phyloP scores from a whole-genome alignment of 129 eudicot genomes.

The Centrapalus pauciflorus region DNA sequence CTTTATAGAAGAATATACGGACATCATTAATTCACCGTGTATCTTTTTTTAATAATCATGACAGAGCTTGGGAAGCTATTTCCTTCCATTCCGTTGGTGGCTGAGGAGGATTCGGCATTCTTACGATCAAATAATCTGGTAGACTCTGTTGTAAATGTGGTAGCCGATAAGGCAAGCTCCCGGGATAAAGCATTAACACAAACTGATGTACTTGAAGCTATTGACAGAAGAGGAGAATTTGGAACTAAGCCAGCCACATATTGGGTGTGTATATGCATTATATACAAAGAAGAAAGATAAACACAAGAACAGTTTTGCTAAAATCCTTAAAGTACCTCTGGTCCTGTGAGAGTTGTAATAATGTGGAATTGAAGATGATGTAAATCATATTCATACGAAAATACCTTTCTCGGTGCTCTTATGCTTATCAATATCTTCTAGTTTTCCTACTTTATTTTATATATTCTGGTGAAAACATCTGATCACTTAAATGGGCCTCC shows the following conservation, averaged over 20 bases:
- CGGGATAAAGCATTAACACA: conserved; percentile 39
- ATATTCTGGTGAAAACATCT: background rate
- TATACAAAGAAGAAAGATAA: background rate
- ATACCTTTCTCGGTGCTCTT: background rate
- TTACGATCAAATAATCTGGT: conserved; percentile 72
- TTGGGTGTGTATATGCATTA: conserved; percentile 56
- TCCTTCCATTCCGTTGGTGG: conserved; percentile 91
- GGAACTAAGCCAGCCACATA: conserved; percentile 81
- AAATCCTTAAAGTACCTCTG: background rate
- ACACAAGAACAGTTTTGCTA: background rate
- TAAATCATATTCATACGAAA: background rate
- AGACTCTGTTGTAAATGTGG: conserved; percentile 60
- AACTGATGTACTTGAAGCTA: conserved; percentile 67
- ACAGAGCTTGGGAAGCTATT: conserved; percentile 71
- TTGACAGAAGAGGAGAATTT: conserved; percentile 92
- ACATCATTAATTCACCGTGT: background rate
- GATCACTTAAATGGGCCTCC: conserved; percentile 7
- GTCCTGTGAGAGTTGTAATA: background rate
- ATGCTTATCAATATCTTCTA: background rate
- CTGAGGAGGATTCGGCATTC: conserved; percentile 94
- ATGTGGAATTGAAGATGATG: background rate
- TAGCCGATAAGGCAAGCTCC: conserved; percentile 41
- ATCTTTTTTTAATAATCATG: conserved; percentile 10
- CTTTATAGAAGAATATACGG: background rate
- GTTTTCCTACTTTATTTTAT: background rate